A percentile compares a stretch with the other conserved stretches of the same genome.
phyloP scores from a whole-genome alignment of 2,329 filamentous ascomycete species.

The Dactylella cylindrospora region DNA sequence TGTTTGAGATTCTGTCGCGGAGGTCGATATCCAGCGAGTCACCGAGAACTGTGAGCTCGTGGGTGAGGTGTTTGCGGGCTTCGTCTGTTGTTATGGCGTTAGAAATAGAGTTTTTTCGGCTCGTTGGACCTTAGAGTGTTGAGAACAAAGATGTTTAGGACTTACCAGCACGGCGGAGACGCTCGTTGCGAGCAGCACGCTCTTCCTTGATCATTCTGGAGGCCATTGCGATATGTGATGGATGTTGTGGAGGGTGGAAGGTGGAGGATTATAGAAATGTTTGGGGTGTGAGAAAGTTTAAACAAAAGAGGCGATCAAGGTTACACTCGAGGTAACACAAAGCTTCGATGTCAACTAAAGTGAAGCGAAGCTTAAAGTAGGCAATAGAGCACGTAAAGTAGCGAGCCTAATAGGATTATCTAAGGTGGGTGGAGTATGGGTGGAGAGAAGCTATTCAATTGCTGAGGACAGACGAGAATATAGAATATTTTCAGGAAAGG shows the following conservation, averaged over 20 bases:
- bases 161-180: conserved; percentile 49
- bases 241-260: background rate
- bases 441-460: conserved; percentile 17
- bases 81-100: conserved; percentile 51
- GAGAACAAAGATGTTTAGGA: conserved; percentile 8
- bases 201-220: conserved; percentile 50
- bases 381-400: no score
- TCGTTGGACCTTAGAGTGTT: background rate
- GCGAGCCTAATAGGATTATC: conserved; percentile 17
- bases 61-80: conserved; percentile 58
- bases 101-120: conserved; percentile 8
- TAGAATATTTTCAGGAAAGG: conserved; percentile 40
- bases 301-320: conserved; percentile 15
- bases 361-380: conserved; percentile 9
- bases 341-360: background rate
- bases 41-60: conserved; percentile 60
- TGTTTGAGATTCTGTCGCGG: conserved; percentile 65
- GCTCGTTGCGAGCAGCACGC: conserved; percentile 48
- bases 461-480: conserved; percentile 9
- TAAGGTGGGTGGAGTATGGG: conserved; percentile 11
- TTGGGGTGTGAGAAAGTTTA: conserved; percentile 40
- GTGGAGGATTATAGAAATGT: conserved; percentile 6
- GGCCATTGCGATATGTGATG: conserved; percentile 47
- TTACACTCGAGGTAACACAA: conserved; percentile 39
- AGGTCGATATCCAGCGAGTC: conserved; percentile 71